Evolutionary conservation across 768 basidiomycete genomes (phyloP).

Genomic region (Mycena polygramma): DNA sequence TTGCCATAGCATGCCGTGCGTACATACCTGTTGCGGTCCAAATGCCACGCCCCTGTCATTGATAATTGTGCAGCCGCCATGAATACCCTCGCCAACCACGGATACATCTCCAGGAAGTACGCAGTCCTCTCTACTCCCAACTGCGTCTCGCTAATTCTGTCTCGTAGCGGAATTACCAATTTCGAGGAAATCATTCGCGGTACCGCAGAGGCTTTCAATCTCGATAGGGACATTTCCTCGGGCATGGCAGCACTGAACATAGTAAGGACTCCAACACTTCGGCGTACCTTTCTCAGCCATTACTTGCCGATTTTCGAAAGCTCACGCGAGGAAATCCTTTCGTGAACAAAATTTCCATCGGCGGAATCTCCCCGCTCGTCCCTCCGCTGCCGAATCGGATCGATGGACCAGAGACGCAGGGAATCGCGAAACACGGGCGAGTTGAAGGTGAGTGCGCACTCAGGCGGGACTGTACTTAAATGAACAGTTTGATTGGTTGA

Average conservation of each 20-base stretch:
- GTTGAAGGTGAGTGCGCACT: neutral
- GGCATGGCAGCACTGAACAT: too few species aligned
- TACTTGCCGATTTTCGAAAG: conserved; percentile 6
- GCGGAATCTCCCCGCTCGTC: too few species aligned
- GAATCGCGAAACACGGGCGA: conserved; percentile 18
- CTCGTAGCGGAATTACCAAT: conserved; percentile 10
- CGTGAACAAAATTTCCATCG: too few species aligned
- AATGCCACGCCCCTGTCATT: conserved; percentile 6
- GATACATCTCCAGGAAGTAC: conserved; percentile 20
- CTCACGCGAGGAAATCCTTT: conserved; percentile 1
- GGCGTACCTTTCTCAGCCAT: conserved; percentile 6
- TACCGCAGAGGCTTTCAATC: conserved; percentile 12
- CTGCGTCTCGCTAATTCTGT: conserved; percentile 1
- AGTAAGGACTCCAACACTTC: conserved; percentile 16
- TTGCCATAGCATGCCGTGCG: conserved; percentile 25
- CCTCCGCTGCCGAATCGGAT: neutral
- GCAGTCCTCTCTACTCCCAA: neutral
- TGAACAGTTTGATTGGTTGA: neutral
- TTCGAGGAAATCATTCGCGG: conserved; percentile 13
- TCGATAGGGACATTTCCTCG: conserved; percentile 2
- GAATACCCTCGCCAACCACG: conserved; percentile 21
- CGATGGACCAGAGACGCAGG: neutral
- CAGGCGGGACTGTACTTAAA: neutral
- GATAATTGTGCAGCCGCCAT: conserved; percentile 20
- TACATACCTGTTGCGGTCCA: conserved; percentile 4